phyloP scores from a whole-genome alignment of 306 rosid species.

The Ormosia emarginata region DNA sequence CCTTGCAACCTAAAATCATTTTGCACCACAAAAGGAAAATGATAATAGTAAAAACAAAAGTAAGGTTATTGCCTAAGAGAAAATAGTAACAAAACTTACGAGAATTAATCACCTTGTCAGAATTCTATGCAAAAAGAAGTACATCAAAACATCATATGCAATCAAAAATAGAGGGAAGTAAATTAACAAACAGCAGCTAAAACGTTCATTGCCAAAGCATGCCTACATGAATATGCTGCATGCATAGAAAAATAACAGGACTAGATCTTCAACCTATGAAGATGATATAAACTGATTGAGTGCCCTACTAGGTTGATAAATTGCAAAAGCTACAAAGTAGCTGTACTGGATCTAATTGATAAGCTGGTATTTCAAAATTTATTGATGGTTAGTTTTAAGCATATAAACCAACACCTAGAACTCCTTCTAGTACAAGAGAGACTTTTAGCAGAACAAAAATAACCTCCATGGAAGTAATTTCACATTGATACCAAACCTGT shows the following conservation, averaged over 20 bases:
- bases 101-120: not conserved
- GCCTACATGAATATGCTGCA: not conserved
- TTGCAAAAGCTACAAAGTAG: slow-evolving; percentile 5
- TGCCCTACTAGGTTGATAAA: not conserved
- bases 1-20: slow-evolving; percentile 74
- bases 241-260: not conserved
- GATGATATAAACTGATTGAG: not conserved
- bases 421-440: slow-evolving; percentile 4
- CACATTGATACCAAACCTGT: not conserved
- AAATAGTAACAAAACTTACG: not conserved
- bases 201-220: not conserved
- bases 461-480: not conserved
- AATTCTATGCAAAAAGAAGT: not conserved
- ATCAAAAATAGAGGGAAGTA: not conserved
- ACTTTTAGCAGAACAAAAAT: not conserved
- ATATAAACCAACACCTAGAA: not conserved
- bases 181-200: not conserved
- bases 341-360: not conserved
- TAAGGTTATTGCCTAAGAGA: not conserved
- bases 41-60: not conserved
- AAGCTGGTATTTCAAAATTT: not conserved
- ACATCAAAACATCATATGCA: slow-evolving; percentile 6
- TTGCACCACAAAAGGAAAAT: slow-evolving; percentile 9
- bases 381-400: not conserved
- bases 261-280: not conserved